Conservation (phyloP, 257 asterid genomes). For the Salvia hispanica region DNA sequence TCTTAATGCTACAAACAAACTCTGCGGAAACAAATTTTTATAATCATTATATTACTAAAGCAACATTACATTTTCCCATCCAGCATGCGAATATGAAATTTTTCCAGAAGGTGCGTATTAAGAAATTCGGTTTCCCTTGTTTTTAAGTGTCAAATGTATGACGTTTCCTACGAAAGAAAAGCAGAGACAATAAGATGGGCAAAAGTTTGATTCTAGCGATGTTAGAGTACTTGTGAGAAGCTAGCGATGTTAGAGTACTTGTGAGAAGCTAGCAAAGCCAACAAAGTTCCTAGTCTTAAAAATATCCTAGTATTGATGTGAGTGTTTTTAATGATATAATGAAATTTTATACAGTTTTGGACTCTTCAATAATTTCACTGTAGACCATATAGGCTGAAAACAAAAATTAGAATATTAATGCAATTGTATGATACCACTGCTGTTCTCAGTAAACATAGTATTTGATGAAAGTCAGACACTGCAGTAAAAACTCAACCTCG, state of each 20-base stretch:
- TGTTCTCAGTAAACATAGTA: slow-evolving; percentile 18
- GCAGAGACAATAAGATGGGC: slow-evolving; percentile 21
- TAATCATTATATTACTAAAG: too few relatives aligned
- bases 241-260: too few relatives aligned
- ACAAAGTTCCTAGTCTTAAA: neutral
- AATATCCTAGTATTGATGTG: slow-evolving; percentile 15
- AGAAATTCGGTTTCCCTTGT: slow-evolving; percentile 7
- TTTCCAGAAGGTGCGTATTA: neutral
- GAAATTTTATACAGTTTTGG: slow-evolving; percentile 21
- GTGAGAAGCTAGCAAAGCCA: slow-evolving; percentile 12
- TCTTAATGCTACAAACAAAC: slow-evolving; percentile 65
- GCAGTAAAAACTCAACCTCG: slow-evolving; percentile 54
- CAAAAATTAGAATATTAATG: slow-evolving; percentile 22
- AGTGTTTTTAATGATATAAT: slow-evolving; percentile 6
- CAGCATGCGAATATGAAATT: neutral
- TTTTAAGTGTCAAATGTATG: slow-evolving; percentile 5
- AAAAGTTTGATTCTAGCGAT: too few relatives aligned
- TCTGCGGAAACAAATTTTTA: slow-evolving; percentile 60
- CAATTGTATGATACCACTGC: slow-evolving; percentile 8
- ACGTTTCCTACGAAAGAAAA: slow-evolving; percentile 1
- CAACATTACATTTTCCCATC: slow-evolving; percentile 21
- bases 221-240: too few relatives aligned
- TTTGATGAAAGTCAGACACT: neutral
- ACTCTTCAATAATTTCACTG: slow-evolving; percentile 7
- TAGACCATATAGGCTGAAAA: slow-evolving; percentile 23